A percentile compares a stretch with the other conserved stretches of the same genome.
phyloP scores from a whole-genome alignment of 2,329 filamentous ascomycete genomes.

The Ophiostoma triangulosporum region DNA sequence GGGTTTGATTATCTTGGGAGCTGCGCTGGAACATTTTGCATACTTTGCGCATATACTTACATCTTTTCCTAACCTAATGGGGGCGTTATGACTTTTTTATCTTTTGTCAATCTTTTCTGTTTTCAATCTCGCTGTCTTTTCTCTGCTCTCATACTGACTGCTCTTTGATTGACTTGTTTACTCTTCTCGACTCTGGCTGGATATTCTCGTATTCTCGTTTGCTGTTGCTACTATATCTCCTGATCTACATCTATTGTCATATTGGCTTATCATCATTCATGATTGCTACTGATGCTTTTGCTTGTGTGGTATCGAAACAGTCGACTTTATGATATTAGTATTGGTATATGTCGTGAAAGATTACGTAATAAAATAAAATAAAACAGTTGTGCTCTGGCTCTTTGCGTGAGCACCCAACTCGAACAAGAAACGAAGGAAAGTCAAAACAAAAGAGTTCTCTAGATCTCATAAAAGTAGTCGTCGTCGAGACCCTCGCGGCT shows the following conservation, averaged over 20 bases:
- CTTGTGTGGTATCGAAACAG: background rate
- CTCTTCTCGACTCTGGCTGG: background rate
- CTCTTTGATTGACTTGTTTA: background rate
- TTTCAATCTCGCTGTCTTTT: background rate
- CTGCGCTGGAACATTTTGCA: background rate
- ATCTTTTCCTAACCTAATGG: background rate
- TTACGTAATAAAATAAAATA: background rate
- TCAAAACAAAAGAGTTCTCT: background rate
- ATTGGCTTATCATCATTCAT: background rate
- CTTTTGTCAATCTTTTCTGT: background rate
- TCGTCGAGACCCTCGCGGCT: conserved; percentile 77
- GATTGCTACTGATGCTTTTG: background rate
- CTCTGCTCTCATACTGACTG: background rate
- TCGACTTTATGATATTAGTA: background rate
- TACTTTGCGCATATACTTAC: background rate
- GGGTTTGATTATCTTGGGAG: background rate
- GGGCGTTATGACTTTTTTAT: background rate
- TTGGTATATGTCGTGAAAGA: background rate
- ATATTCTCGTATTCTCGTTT: background rate
- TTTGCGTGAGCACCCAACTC: background rate
- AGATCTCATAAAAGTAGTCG: conserved; percentile 83
- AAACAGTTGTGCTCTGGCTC: background rate
- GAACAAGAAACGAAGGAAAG: background rate
- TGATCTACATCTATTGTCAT: background rate
- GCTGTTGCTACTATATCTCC: background rate